phyloP scores from a whole-genome alignment of 2,329 filamentous ascomycete species.

The Exophiala oligosperma region DNA sequence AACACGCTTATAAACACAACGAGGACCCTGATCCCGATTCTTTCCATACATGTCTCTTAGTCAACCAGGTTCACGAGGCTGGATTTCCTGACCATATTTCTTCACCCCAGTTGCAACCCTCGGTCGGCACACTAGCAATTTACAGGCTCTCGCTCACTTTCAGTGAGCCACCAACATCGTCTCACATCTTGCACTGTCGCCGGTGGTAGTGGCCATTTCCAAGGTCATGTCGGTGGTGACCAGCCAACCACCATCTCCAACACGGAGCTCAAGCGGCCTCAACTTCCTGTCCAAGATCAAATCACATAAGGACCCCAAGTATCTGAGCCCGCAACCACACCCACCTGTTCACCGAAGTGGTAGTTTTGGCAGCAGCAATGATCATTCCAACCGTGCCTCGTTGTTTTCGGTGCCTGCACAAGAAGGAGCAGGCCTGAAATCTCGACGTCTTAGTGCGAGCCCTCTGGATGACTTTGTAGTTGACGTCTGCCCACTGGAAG shows the following conservation, averaged over 20 bases:
- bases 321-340: slow-evolving; percentile 3
- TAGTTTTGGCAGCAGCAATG: slow-evolving; percentile 16
- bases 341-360: slow-evolving; percentile 9
- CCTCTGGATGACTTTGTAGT: slow-evolving; percentile 74
- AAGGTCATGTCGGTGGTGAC: slow-evolving; percentile 17
- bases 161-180: slow-evolving; percentile 2
- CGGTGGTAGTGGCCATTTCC: neutral
- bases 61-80: neutral
- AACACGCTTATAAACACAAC: neutral
- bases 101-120: neutral
- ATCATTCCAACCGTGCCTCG: slow-evolving; percentile 8
- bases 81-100: neutral
- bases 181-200: slow-evolving; percentile 1
- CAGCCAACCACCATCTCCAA: slow-evolving; percentile 11
- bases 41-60: neutral
- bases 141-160: slow-evolving; percentile 12
- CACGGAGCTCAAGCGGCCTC: slow-evolving; percentile 19
- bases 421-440: slow-evolving; percentile 73
- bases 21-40: neutral
- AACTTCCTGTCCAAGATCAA: slow-evolving; percentile 24
- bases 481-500: slow-evolving; percentile 66
- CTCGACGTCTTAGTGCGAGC: slow-evolving; percentile 72
- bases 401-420: slow-evolving; percentile 59
- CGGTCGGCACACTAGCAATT: slow-evolving; percentile 9
- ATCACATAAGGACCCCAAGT: slow-evolving; percentile 20